Evolutionary conservation across 495 filamentous ascomycete genomes (phyloP).

Genomic region (Thozetella sp.): DNA sequence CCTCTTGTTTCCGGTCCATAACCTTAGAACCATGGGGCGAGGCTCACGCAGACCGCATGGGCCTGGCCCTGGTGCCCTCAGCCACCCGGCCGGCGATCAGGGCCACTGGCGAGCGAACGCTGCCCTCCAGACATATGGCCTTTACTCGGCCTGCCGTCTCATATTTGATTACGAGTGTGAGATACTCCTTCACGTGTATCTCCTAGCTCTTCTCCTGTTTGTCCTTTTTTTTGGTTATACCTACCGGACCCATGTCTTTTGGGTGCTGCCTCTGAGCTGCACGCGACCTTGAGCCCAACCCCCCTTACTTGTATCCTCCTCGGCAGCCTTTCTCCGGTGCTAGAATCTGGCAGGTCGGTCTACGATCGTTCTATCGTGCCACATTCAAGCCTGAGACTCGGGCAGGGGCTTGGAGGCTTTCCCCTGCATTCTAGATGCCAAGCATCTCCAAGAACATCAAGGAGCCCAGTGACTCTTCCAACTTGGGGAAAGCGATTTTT

Average conservation of each 20-base stretch:
- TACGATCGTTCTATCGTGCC: not conserved
- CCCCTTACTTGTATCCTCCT: no score
- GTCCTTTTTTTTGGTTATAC: no score
- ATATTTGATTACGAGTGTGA: constrained; percentile 2
- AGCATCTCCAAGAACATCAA: not conserved
- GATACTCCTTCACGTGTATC: no score
- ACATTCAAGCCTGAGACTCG: not conserved
- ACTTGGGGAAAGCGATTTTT: no score
- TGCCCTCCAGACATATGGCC: not conserved
- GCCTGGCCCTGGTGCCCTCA: not conserved
- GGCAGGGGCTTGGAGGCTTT: not conserved
- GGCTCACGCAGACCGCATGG: not conserved
- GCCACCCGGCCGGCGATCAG: not conserved
- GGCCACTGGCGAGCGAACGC: no score
- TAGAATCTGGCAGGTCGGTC: not conserved
- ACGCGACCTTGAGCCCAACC: no score
- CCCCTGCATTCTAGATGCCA: not conserved
- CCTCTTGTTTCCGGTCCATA: not conserved
- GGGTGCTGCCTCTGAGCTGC: no score
- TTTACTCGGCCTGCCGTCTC: not conserved
- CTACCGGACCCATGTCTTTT: no score
- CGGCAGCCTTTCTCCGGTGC: no score
- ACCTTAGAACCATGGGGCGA: not conserved
- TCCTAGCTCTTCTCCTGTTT: not conserved
- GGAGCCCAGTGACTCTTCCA: no score